Conservation (phyloP, 495 filamentous ascomycete genomes). For the Cladorrhinum samala region DNA sequence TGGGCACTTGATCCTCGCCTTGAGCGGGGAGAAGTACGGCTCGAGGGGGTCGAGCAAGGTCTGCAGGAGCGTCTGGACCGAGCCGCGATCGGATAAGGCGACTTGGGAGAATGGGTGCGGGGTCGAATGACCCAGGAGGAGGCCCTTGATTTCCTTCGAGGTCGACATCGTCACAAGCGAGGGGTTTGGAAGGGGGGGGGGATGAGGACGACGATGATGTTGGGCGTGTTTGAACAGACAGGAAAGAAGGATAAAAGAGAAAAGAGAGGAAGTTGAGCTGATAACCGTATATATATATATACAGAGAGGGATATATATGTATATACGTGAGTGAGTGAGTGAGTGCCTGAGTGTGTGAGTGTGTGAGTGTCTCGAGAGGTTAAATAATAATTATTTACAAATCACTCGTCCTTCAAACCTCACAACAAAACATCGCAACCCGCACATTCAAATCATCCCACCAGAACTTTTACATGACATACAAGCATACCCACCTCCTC, state of each 20-base stretch:
- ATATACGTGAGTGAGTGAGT: too few relatives aligned
- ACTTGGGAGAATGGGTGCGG: slow-evolving; percentile 46
- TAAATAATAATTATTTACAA: too few relatives aligned
- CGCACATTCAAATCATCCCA: too few relatives aligned
- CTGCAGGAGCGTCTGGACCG: slow-evolving; percentile 52
- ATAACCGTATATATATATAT: neutral
- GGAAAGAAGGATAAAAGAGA: neutral
- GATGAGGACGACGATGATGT: neutral
- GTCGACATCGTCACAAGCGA: neutral
- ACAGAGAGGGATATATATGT: too few relatives aligned
- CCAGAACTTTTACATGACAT: too few relatives aligned
- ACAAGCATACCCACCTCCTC: neutral
- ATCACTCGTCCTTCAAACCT: too few relatives aligned
- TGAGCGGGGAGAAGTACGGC: slow-evolving; percentile 55
- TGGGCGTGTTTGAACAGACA: too few relatives aligned
- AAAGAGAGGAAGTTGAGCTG: neutral
- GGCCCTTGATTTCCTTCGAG: slow-evolving; percentile 24
- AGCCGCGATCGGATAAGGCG: slow-evolving; percentile 40
- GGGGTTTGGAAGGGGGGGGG: neutral
- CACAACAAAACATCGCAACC: neutral
- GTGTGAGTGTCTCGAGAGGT: too few relatives aligned
- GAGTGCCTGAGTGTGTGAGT: too few relatives aligned
- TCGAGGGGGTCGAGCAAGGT: slow-evolving; percentile 58
- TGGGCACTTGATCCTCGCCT: slow-evolving; percentile 51
- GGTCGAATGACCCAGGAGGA: slow-evolving; percentile 45